Base-by-base conservation (phyloP, 2,329 filamentous ascomycete species). In the Botrytis squamosa region DNA sequence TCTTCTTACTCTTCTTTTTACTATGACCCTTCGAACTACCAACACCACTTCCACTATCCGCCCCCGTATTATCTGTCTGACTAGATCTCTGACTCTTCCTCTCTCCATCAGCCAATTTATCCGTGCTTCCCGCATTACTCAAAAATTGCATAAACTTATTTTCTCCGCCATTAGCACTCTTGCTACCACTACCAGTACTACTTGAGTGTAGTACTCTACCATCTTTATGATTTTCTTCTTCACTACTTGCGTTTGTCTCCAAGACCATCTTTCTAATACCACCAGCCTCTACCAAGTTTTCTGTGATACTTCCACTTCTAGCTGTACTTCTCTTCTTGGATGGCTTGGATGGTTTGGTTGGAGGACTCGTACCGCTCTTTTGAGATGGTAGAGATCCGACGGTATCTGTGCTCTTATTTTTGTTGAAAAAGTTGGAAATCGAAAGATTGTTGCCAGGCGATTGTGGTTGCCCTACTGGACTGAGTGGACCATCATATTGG, bases 241-340 rank as follows among this genome's bases (percentile, higher is more conserved):
- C 70, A 36, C 44, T 55, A 59, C 44, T 36, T n/a, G 63, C 20
- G n/a, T 42, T 91, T 4, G 90, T 90, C 79, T 93, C 91, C 40
- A 95, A 85, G 1, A 95, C 88, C 63, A 94, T 88, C 83, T 95
- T 95, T 76, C 89, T 89, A 70, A 94, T 87, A 3, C 93, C 93
- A 72, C 91, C 89, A 3, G 91, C 85, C 79, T 95, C 91, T 73
- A 94, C 84, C n/a, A 93, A 85, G 75, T 92, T 93, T 82, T 95
- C 92, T 0, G 92, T 94, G 78, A 95, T 93, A 80, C 91, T 93
- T 42, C 93, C 92, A 77, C 90, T 93, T 73, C 92, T 86, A 9
- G 90, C 90, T 7, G 86, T 84, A 14, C 87, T 85, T 49, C 84
- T 84, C 68, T 82, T 82, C 29, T 81, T 78, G 57, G 83, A 83